phyloP scores from a whole-genome alignment of 805 yeast genomes.

The Torulaspora indica region DNA sequence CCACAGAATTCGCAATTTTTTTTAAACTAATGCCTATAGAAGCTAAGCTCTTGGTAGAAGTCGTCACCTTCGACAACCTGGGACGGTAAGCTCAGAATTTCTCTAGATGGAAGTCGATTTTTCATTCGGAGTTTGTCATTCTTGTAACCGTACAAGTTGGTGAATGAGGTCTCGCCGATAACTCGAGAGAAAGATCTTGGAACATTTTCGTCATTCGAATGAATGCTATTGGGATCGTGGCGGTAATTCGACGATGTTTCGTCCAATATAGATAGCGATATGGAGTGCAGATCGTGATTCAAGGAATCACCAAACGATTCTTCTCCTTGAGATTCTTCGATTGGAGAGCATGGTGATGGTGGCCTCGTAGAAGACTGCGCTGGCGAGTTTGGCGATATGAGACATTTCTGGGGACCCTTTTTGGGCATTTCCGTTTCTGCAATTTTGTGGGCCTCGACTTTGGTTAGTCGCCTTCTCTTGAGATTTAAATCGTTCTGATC shows the following conservation, averaged over 20 bases:
- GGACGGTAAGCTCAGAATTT: conserved; percentile 15
- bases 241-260: conserved; percentile 12
- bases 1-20: conserved; percentile 62
- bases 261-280: conserved; percentile 13
- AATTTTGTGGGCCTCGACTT: not conserved
- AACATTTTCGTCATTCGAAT: conserved; percentile 10
- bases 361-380: not conserved
- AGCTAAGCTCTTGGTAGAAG: conserved; percentile 26
- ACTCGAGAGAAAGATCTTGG: conserved; percentile 15
- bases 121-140: conserved; percentile 1
- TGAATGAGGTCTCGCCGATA: conserved; percentile 11
- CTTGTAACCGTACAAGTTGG: conserved; percentile 6
- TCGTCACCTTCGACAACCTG: conserved; percentile 16
- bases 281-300: conserved; percentile 9
- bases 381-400: not conserved
- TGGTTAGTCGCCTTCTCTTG: conserved; percentile 5
- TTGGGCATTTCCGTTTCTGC: not conserved
- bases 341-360: conserved; percentile 1
- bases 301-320: conserved; percentile 7
- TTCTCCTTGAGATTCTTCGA: not conserved
- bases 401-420: not conserved
- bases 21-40: conserved; percentile 17
- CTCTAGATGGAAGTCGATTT: conserved; percentile 4
- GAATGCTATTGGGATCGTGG: conserved; percentile 7
- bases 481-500: conserved; percentile 2